Conservation (phyloP, 352 stramenopile genomes). For the Phytophthora foliorum region DNA sequence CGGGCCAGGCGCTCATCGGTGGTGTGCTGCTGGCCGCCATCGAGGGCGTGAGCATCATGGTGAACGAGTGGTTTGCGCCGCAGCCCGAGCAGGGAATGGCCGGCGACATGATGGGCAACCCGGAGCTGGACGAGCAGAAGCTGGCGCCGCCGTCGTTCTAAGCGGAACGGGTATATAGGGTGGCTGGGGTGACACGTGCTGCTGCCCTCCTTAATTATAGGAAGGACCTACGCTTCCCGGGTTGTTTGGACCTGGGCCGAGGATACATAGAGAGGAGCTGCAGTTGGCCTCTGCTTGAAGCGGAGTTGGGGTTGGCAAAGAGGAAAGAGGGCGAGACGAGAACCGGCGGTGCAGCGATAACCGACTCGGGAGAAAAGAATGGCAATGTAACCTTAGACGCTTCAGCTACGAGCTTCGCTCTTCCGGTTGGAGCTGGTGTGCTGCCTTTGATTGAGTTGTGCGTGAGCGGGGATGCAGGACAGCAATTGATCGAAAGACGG, state of each 20-base stretch:
- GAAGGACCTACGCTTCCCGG: conserved; percentile 39
- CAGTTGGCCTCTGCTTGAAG: conserved; percentile 19
- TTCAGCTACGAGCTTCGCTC: conserved; percentile 28
- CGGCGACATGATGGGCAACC: conserved; percentile 61
- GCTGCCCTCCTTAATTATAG: conserved; percentile 55
- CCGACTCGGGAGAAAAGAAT: conserved; percentile 36
- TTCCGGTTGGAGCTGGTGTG: not conserved
- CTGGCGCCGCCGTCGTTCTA: conserved; percentile 89
- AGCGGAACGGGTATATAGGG: conserved; percentile 30
- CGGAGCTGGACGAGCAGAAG: conserved; percentile 85
- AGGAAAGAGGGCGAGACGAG: conserved; percentile 16
- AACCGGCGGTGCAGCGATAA: conserved; percentile 28
- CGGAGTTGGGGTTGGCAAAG: conserved; percentile 22
- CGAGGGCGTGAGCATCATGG: conserved; percentile 98
- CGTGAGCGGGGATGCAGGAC: not conserved
- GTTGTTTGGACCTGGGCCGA: conserved; percentile 36
- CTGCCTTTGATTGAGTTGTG: conserved; percentile 5
- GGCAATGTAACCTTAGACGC: conserved; percentile 54
- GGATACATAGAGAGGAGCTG: conserved; percentile 44
- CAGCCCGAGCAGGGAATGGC: conserved; percentile 57
- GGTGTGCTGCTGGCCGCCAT: conserved; percentile 97
- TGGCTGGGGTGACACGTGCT: conserved; percentile 31
- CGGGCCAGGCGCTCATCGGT: conserved; percentile 95
- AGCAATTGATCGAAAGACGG: conserved; percentile 16
- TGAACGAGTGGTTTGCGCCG: conserved; percentile 87